A percentile compares a stretch with the other conserved stretches of the same genome.
Evolutionary conservation across 1,284 basidiomycete genomes (phyloP).

Genomic region (Trichosporon sp.): DNA sequence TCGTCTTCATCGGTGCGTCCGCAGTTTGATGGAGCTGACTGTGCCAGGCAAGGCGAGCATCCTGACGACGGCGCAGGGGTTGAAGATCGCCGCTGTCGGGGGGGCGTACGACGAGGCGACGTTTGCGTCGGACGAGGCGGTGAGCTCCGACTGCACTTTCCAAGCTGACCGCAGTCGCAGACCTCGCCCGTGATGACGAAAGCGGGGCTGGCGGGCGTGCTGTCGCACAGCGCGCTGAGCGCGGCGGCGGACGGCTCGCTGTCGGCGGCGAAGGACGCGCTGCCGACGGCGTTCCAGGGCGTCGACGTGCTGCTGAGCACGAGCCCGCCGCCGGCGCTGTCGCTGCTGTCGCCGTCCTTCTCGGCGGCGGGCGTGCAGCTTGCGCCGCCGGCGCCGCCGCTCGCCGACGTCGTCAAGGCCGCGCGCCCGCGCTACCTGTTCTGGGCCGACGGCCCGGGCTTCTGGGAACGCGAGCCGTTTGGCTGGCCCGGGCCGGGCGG

Average conservation of each 20-base stretch:
- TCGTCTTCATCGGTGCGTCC: constrained; percentile 74
- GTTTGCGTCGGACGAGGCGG: constrained; percentile 43
- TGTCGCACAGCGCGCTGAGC: constrained; percentile 53
- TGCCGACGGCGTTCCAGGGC: constrained; percentile 53
- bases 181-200: constrained; percentile 66
- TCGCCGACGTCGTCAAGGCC: constrained; percentile 62
- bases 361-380: constrained; percentile 50
- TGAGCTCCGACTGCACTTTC: neutral
- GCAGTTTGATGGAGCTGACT: neutral
- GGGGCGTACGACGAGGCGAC: constrained; percentile 65
- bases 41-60: constrained; percentile 73
- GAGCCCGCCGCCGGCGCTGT: constrained; percentile 67
- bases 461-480: constrained; percentile 91
- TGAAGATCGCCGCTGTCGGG: constrained; percentile 79
- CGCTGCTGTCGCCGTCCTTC: constrained; percentile 60
- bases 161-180: constrained; percentile 56
- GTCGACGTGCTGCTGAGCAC: constrained; percentile 81
- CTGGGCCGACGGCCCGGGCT: constrained; percentile 57
- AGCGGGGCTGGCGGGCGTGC: constrained; percentile 62
- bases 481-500: constrained; percentile 66
- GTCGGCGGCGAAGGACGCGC: constrained; percentile 61
- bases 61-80: constrained; percentile 72
- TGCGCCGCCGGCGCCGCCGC: constrained; percentile 55
- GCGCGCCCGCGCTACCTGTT: constrained; percentile 49
- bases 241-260: constrained; percentile 49